phyloP scores from a whole-genome alignment of 1,284 basidiomycete species.

The Marasmius fiardii region DNA sequence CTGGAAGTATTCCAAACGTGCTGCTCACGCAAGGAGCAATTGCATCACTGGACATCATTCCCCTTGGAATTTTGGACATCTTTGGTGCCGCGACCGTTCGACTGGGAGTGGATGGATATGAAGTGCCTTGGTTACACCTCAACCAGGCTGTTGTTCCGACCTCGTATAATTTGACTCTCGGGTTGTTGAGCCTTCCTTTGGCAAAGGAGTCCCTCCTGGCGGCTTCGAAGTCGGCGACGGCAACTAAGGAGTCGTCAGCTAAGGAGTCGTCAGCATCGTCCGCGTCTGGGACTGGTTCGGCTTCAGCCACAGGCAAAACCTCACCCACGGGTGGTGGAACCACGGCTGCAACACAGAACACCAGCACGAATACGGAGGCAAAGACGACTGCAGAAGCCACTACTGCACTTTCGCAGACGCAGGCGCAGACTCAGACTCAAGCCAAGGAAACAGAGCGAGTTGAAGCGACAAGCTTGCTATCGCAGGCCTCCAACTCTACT shows the following conservation, averaged over 20 bases:
- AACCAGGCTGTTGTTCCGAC: constrained; percentile 45
- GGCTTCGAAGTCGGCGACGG: not conserved
- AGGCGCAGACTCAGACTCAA: not conserved
- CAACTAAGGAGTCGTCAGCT: not conserved
- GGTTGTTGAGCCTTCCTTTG: constrained; percentile 11
- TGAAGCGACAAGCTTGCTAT: too few species aligned
- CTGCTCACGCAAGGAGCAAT: constrained; percentile 54
- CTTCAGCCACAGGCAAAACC: not conserved
- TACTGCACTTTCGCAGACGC: not conserved
- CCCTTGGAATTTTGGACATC: constrained; percentile 50
- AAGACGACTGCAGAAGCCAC: not conserved
- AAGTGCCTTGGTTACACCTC: constrained; percentile 55
- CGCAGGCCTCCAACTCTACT: too few species aligned
- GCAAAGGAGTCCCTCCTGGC: constrained; percentile 1
- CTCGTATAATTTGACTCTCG: constrained; percentile 31
- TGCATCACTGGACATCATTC: constrained; percentile 52
- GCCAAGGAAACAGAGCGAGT: too few species aligned
- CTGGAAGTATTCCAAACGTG: constrained; percentile 52
- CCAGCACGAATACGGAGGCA: not conserved
- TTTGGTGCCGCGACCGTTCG: constrained; percentile 43
- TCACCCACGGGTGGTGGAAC: not conserved
- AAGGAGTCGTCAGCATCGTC: not conserved
- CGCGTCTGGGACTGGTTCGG: not conserved
- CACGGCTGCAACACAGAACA: not conserved
- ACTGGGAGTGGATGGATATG: constrained; percentile 49